These are phyloP conservation scores for Neofusicoccum umdonicola DNA, from an alignment of 2,329 filamentous ascomycete species.

Conservation along the genomic window DNA sequence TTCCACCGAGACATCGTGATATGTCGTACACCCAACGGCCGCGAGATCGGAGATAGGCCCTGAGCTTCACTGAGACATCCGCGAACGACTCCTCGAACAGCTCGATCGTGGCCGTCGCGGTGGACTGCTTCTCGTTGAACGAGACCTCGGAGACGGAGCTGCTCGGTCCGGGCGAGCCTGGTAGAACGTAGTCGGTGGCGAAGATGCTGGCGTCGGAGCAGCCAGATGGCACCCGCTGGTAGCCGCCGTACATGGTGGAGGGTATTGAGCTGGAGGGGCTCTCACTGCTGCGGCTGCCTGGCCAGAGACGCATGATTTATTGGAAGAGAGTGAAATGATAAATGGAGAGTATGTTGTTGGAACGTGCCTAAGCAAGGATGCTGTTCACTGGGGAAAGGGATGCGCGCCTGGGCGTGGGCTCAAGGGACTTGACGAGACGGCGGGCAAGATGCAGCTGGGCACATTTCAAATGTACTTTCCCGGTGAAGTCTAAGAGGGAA, in stretches of 20 bases:
- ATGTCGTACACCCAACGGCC: slow-evolving; percentile 9
- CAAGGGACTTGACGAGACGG: neutral
- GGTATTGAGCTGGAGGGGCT: neutral
- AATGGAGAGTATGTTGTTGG: neutral
- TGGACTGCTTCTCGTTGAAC: slow-evolving; percentile 1
- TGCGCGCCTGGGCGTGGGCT: neutral
- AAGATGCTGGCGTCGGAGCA: neutral
- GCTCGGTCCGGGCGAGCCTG: neutral
- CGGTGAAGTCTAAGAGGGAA: too few species aligned
- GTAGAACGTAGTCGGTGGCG: neutral
- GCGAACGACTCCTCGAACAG: neutral
- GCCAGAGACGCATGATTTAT: neutral
- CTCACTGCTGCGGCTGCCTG: neutral
- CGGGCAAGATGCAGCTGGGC: too few species aligned
- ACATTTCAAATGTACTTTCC: too few species aligned
- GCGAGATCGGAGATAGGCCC: slow-evolving; percentile 2
- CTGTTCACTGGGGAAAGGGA: neutral
- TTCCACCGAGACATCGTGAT: neutral
- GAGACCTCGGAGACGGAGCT: neutral
- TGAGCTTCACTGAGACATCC: neutral
- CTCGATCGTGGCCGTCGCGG: neutral
- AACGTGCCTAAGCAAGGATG: slow-evolving; percentile 15
- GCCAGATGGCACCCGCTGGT: slow-evolving; percentile 7
- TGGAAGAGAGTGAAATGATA: neutral
- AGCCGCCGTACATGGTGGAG: slow-evolving; percentile 4